Evolutionary conservation across 202 grass and related monocot genomes (phyloP).

Genomic region (Hordeum pubiflorum): DNA sequence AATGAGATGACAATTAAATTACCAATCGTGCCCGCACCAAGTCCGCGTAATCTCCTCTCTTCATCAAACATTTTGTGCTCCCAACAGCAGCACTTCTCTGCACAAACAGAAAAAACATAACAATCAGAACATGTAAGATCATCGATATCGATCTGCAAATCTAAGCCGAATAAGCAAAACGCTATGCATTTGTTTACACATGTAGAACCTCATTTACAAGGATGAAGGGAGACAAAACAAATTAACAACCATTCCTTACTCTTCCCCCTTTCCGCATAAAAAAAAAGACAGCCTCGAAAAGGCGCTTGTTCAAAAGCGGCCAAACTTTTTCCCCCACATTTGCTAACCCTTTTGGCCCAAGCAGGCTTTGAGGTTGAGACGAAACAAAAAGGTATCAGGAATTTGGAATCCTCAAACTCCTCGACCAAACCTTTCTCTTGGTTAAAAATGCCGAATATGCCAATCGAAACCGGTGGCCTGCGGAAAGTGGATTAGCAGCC

Average conservation of each 20-base stretch:
- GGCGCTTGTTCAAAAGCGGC: background rate
- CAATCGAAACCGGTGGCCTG: background rate
- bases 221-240: background rate
- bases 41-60: slow-evolving; percentile 46
- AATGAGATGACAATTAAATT: slow-evolving; percentile 1
- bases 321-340: background rate
- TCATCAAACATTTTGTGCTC: slow-evolving; percentile 38
- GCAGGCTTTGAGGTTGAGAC: background rate
- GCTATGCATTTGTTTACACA: background rate
- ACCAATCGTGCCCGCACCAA: slow-evolving; percentile 52
- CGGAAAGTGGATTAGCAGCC: background rate
- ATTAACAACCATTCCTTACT: background rate
- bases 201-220: background rate
- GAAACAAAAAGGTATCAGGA: background rate
- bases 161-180: background rate
- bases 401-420: background rate
- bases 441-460: slow-evolving; percentile 2
- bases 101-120: background rate
- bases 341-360: slow-evolving; percentile 7
- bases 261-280: background rate
- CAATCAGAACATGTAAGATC: background rate
- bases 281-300: background rate
- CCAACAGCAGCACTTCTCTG: slow-evolving; percentile 48
- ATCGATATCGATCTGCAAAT: background rate
- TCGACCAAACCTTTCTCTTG: background rate